phyloP scores from a whole-genome alignment of 805 yeast genomes.

The Clavispora fructus region DNA sequence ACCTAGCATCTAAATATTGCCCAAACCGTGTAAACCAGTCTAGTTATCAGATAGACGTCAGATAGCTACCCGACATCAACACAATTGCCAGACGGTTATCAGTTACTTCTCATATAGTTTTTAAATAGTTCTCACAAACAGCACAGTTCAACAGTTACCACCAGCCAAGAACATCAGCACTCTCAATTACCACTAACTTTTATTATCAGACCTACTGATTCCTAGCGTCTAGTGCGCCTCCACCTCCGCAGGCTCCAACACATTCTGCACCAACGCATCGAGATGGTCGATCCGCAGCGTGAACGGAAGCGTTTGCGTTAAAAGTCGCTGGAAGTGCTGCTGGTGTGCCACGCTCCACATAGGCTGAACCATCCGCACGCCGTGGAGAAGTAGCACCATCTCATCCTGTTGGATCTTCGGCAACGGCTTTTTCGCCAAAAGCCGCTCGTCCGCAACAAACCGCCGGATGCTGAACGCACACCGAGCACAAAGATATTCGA shows the following conservation, averaged over 20 bases:
- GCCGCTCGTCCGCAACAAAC: conserved; percentile 55
- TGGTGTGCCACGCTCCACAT: neutral
- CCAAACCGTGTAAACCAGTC: too few relatives aligned
- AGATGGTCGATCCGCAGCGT: conserved; percentile 7
- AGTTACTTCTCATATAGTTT: too few relatives aligned
- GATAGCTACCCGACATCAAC: too few relatives aligned
- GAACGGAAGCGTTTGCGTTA: conserved; percentile 9
- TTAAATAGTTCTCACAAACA: too few relatives aligned
- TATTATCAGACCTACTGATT: too few relatives aligned
- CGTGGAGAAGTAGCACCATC: conserved; percentile 41
- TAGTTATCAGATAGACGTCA: too few relatives aligned
- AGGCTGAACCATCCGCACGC: conserved; percentile 23
- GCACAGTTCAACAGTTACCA: too few relatives aligned
- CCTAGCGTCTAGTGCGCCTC: neutral
- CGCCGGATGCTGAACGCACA: conserved; percentile 57
- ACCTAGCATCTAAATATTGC: too few relatives aligned
- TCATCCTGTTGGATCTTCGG: conserved; percentile 64
- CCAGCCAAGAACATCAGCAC: too few relatives aligned
- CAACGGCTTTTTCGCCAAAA: conserved; percentile 60
- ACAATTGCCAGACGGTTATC: too few relatives aligned
- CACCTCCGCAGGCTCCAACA: conserved; percentile 1
- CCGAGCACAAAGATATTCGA: conserved; percentile 47
- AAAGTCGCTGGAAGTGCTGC: conserved; percentile 7
- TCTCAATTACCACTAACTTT: too few relatives aligned
- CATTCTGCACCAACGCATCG: conserved; percentile 4